Conservation (phyloP, 257 asterid species). For the Forsythia viridissima region DNA sequence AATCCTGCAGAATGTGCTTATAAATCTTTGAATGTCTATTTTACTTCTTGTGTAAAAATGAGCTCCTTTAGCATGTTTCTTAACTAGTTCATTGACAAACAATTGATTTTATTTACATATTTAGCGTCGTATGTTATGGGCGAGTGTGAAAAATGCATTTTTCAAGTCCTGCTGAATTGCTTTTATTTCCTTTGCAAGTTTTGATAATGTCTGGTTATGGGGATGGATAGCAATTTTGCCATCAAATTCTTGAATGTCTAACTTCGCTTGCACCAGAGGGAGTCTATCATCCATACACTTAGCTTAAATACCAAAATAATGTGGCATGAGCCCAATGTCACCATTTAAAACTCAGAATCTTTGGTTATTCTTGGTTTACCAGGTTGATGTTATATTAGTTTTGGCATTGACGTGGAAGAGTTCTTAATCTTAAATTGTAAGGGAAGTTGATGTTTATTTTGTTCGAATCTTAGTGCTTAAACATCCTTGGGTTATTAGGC, state of each 20-base stretch:
- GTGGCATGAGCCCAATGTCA: background rate
- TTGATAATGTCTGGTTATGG: background rate
- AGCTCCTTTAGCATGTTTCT: background rate
- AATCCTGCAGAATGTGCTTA: background rate
- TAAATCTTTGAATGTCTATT: background rate
- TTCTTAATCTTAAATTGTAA: background rate
- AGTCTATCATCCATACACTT: background rate
- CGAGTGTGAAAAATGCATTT: background rate
- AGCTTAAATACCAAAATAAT: background rate
- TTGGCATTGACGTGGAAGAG: background rate
- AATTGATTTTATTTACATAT: background rate
- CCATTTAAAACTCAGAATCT: background rate
- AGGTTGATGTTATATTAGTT: background rate
- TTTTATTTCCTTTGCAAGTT: background rate
- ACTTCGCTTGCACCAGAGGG: background rate
- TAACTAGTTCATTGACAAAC: background rate
- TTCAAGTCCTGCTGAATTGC: background rate
- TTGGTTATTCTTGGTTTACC: background rate
- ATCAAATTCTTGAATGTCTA: background rate
- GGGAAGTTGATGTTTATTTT: background rate
- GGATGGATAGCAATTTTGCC: background rate
- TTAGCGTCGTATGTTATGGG: background rate
- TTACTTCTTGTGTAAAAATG: background rate
- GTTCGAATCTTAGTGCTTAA: background rate
- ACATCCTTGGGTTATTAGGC: background rate